Evolutionary conservation across 768 basidiomycete genomes (phyloP).

Genomic region (Leccinum disarticulatum): DNA sequence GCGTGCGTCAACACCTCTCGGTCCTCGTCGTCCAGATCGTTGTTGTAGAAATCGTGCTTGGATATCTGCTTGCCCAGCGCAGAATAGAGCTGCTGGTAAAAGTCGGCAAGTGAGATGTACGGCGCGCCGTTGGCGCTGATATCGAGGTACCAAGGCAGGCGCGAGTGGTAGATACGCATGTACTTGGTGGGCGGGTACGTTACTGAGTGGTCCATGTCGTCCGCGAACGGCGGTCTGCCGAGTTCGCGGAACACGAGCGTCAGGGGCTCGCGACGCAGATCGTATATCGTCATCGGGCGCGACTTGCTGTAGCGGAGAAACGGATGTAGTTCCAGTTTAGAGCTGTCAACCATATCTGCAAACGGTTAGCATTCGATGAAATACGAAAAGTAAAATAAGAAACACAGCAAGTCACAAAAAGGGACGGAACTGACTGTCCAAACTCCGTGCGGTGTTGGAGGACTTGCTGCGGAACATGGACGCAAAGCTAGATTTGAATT

Average conservation of each 20-base stretch:
- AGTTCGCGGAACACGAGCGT: constrained; percentile 47
- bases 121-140: constrained; percentile 41
- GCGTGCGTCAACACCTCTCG: constrained; percentile 43
- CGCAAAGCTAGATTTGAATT: constrained; percentile 31
- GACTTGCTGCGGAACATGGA: constrained; percentile 30
- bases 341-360: constrained; percentile 26
- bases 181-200: constrained; percentile 48
- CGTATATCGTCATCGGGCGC: constrained; percentile 43
- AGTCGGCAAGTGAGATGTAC: constrained; percentile 60
- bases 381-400: not conserved
- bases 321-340: constrained; percentile 26
- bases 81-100: constrained; percentile 47
- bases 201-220: constrained; percentile 55
- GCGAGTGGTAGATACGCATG: constrained; percentile 57
- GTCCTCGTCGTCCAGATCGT: constrained; percentile 48
- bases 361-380: not conserved
- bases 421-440: constrained; percentile 18
- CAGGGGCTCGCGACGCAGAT: constrained; percentile 46
- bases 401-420: not conserved
- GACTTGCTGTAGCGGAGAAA: constrained; percentile 24
- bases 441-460: constrained; percentile 12
- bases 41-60: constrained; percentile 58
- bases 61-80: constrained; percentile 47
- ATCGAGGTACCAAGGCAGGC: constrained; percentile 70
- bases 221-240: constrained; percentile 40